Conservation (phyloP, 116 monocot genomes). For the Iris pallida region DNA sequence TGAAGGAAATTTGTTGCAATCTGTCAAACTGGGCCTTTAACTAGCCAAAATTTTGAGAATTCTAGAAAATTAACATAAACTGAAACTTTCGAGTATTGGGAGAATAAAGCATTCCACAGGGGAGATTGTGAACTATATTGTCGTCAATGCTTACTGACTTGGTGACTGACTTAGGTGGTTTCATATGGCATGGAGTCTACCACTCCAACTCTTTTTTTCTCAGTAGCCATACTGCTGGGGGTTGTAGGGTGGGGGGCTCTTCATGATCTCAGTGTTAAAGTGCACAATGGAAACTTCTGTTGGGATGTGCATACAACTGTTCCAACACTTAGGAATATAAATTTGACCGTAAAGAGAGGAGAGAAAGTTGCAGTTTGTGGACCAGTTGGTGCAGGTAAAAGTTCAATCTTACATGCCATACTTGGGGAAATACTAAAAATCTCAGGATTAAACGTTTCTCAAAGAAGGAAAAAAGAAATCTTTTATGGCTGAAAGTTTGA, state of each 20-base stretch:
- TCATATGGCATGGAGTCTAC: constrained; percentile 33
- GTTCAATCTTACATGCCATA: constrained; percentile 58
- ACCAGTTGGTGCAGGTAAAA: constrained; percentile 71
- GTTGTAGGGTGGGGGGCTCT: constrained; percentile 20
- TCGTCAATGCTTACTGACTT: constrained; percentile 38
- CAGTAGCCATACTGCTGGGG: constrained; percentile 28
- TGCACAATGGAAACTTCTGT: constrained; percentile 43
- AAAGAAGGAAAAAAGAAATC: too few relatives aligned
- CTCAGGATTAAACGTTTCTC: too few relatives aligned
- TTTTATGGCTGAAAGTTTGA: too few relatives aligned
- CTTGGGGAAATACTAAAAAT: constrained; percentile 75
- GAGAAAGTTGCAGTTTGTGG: constrained; percentile 71
- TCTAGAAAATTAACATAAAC: too few relatives aligned
- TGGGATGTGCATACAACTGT: constrained; percentile 34
- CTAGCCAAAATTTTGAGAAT: too few relatives aligned
- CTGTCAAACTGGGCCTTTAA: too few relatives aligned
- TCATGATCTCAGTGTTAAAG: constrained; percentile 15
- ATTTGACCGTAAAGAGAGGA: constrained; percentile 41
- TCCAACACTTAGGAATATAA: constrained; percentile 37
- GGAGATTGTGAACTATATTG: constrained; percentile 42
- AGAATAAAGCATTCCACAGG: constrained; percentile 30
- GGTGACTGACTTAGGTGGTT: constrained; percentile 48
- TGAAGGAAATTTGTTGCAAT: too few relatives aligned
- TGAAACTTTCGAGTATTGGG: constrained; percentile 19
- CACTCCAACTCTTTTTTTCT: constrained; percentile 28